Conservation (phyloP, 441 rosid species). For the Euphorbia celastroides region DNA sequence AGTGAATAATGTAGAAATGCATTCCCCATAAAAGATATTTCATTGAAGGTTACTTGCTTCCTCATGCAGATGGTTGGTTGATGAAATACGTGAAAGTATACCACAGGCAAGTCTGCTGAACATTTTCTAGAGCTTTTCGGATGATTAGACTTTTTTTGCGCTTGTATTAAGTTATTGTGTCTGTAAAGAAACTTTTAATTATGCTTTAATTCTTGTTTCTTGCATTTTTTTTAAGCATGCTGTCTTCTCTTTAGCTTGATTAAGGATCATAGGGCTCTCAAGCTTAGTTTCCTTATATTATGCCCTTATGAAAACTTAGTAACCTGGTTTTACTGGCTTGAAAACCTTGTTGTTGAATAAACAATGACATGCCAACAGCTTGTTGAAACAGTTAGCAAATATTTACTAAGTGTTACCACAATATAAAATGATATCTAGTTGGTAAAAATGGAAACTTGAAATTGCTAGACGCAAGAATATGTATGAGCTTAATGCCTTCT, state of each 20-base stretch:
- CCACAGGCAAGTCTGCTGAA: conserved; percentile 65
- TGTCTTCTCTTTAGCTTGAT: not conserved
- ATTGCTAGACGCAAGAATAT: not conserved
- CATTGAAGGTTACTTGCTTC: conserved; percentile 30
- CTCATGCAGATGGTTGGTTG: conserved; percentile 78
- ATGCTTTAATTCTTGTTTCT: not conserved
- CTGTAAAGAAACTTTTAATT: not conserved
- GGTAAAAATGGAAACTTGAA: not conserved
- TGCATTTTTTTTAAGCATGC: not conserved
- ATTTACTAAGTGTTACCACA: not conserved
- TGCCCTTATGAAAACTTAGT: not conserved
- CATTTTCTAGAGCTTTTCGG: not conserved
- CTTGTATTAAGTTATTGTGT: not conserved
- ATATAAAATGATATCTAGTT: not conserved
- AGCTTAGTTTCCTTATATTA: not conserved
- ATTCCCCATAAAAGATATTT: conserved; percentile 14
- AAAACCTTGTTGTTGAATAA: not conserved
- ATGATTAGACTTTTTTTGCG: not conserved
- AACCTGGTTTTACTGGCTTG: not conserved
- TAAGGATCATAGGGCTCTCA: not conserved
- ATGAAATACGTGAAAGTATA: conserved; percentile 82
- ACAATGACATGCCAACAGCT: not conserved
- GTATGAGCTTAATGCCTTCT: not conserved
- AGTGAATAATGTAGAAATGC: conserved; percentile 2
- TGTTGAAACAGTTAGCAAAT: not conserved